These are phyloP conservation scores for Aspergillus tanneri DNA, from an alignment of 2,329 filamentous ascomycete genomes.

Conservation along the genomic window DNA sequence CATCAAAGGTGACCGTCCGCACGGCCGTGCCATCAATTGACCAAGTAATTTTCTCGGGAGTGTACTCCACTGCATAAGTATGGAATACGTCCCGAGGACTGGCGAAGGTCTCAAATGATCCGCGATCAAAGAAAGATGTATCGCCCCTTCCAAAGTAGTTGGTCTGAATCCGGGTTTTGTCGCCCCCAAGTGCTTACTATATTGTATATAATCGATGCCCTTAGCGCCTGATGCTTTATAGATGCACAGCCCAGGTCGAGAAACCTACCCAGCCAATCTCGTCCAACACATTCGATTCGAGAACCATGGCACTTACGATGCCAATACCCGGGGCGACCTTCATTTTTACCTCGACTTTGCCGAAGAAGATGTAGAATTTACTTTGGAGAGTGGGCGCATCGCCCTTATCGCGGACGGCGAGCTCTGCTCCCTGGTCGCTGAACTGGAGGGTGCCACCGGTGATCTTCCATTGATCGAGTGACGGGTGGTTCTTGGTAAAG, in stretches of 20 bases:
- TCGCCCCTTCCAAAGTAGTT: conserved; percentile 97
- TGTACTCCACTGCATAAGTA: conserved; percentile 63
- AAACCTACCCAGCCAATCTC: conserved; percentile 97
- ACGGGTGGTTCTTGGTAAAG: conserved; percentile 52
- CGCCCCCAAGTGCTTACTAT: conserved; percentile 39
- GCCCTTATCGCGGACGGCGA: conserved; percentile 73
- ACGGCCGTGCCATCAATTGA: conserved; percentile 60
- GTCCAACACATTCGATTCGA: conserved; percentile 87
- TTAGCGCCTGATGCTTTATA: conserved; percentile 36
- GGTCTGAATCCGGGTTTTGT: conserved; percentile 57
- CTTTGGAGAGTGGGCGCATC: conserved; percentile 84
- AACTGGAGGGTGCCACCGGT: conserved; percentile 66
- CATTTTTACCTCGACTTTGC: conserved; percentile 78
- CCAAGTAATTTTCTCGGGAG: conserved; percentile 62
- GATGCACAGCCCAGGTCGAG: neutral
- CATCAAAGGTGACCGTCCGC: conserved; percentile 60
- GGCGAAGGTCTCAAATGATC: conserved; percentile 67
- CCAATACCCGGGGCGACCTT: conserved; percentile 86
- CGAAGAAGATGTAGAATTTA: conserved; percentile 98
- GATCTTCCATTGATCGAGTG: conserved; percentile 62
- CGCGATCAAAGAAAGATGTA: conserved; percentile 75
- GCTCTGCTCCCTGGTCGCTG: conserved; percentile 69
- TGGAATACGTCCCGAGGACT: conserved; percentile 54
- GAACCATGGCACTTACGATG: conserved; percentile 85
- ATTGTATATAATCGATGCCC: conserved; percentile 13